Base-by-base conservation (phyloP, 495 filamentous ascomycete species). In the Achaetomiella virescens region DNA sequence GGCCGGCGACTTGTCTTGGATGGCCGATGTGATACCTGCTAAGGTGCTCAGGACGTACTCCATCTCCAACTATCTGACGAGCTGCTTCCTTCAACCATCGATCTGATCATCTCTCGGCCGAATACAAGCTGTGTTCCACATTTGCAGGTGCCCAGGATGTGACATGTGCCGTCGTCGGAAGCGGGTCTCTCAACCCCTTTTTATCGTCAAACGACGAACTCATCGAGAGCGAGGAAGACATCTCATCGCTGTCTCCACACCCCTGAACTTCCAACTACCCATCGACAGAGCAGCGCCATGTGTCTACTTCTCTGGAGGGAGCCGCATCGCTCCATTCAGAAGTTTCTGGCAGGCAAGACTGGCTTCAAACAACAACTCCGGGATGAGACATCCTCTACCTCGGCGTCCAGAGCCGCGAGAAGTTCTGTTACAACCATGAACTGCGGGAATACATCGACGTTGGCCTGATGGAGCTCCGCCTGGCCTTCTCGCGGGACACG, bases 31-130 rank as follows among this genome's bases (percentile, higher is more conserved):
- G 17, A 68, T 79, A 41, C 44, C 67, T 0, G 66, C 78, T 10
- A 75, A 79, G 58, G 71, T 79, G 0, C 77, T 75, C 10, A 68
- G 77, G 17, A 79, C 77, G 0, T 79, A 79, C 41, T 74, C 70
- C 22, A 79, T 79, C 37, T 76, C 75, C 22, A 77, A 66, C 47
- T 63, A 72, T 47, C 71, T 1, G 57, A 72, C 17, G 75, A 75
- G 53, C 67, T 78, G 22, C 73, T 79, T 8, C 77, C 77, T 8
- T 72, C 65, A n/a, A 69, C 71, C 3, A 67, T 78, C 24, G 72
- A 78, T 48, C 46, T 79, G 18, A 77, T 74, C 3, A 64, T 78
- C 33, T 76, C 75, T 10, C 68, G 77, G 72, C 74, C 3, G 75
- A 78, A 49, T 75, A 72, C 66, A 71, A 72, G 41, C 64, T 77